phyloP scores from a whole-genome alignment of 306 rosid species.

The Purshia tridentata region DNA sequence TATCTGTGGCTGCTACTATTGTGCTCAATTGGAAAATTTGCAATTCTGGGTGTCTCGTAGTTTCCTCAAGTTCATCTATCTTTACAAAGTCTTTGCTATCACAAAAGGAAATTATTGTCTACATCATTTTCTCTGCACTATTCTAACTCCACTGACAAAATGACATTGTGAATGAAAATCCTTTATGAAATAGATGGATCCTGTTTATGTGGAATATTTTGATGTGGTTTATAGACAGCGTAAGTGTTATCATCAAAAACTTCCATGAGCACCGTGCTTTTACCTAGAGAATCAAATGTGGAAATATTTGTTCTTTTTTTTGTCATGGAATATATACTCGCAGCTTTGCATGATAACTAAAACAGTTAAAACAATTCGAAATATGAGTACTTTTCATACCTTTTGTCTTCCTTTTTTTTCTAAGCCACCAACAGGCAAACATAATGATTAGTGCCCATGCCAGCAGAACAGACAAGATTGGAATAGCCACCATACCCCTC shows the following conservation, averaged over 20 bases:
- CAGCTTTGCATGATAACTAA: not conserved
- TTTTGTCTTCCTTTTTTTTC: not conserved
- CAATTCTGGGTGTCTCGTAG: constrained; percentile 4
- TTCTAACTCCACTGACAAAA: not conserved
- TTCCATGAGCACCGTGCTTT: no score
- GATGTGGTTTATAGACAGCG: not conserved
- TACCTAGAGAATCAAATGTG: no score
- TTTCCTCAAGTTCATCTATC: constrained; percentile 11
- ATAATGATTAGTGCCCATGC: constrained; percentile 5
- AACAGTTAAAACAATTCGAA: not conserved
- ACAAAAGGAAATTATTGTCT: not conserved
- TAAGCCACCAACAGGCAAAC: constrained; percentile 6
- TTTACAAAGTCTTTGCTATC: not conserved
- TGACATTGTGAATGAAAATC: no score
- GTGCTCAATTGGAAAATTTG: constrained; percentile 8
- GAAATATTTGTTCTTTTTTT: no score
- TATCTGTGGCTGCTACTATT: constrained; percentile 11
- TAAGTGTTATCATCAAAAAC: no score
- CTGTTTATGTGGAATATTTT: no score
- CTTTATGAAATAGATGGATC: no score
- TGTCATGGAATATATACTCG: no score
- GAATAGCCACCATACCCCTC: constrained; percentile 1
- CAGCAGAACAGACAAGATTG: not conserved
- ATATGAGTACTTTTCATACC: constrained; percentile 9
- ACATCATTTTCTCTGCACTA: not conserved